Evolutionary conservation across 2,329 filamentous ascomycete species (phyloP).

Genomic region (Beauveria medogensis): DNA sequence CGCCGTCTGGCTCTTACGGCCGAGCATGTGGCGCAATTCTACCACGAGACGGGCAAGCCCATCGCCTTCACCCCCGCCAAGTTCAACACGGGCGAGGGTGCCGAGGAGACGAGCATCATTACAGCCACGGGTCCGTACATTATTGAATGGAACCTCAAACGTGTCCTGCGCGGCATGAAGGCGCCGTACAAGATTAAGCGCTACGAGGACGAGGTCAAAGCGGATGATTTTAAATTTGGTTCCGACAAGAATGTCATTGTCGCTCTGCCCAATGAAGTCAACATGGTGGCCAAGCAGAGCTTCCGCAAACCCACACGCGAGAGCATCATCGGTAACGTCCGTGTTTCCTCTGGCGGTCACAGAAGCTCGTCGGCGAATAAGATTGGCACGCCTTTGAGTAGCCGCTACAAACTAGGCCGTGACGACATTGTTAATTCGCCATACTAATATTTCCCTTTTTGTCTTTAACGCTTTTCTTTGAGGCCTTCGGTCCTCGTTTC

Average conservation of each 20-base stretch:
- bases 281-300: slow-evolving; percentile 85
- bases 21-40: slow-evolving; percentile 91
- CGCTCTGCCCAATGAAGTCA: slow-evolving; percentile 91
- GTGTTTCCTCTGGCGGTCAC: slow-evolving; percentile 38
- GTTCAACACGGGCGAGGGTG: slow-evolving; percentile 82
- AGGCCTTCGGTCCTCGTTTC: not conserved
- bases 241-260: slow-evolving; percentile 98
- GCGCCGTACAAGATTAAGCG: slow-evolving; percentile 95
- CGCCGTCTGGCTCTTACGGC: slow-evolving; percentile 83
- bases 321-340: slow-evolving; percentile 67
- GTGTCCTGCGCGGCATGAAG: slow-evolving; percentile 71
- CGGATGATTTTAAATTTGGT: slow-evolving; percentile 96
- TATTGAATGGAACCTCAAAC: slow-evolving; percentile 91
- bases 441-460: slow-evolving; percentile 24
- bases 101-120: slow-evolving; percentile 86
- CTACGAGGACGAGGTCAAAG: slow-evolving; percentile 91
- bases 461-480: not conserved
- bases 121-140: slow-evolving; percentile 96
- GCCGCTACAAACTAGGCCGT: slow-evolving; percentile 64
- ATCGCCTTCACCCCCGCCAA: slow-evolving; percentile 84
- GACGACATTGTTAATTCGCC: slow-evolving; percentile 76
- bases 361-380: slow-evolving; percentile 43
- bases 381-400: slow-evolving; percentile 45
- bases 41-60: slow-evolving; percentile 84
- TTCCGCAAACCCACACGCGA: slow-evolving; percentile 85